phyloP scores from a whole-genome alignment of 768 basidiomycete genomes.

The Russula sp. region DNA sequence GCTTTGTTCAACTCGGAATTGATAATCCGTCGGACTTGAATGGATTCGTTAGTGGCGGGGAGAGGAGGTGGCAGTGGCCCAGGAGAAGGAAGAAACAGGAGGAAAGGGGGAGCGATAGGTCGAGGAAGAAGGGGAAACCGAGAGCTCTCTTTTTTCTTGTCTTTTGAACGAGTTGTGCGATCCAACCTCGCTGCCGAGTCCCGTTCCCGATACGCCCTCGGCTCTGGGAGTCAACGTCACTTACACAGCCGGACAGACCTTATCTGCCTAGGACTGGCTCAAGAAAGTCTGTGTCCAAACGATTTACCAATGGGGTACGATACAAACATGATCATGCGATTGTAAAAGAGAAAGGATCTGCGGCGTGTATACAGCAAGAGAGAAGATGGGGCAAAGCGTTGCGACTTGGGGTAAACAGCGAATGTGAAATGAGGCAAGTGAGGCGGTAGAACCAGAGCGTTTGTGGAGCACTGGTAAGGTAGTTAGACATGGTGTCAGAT shows the following conservation, averaged over 20 bases:
- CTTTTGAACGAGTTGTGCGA: not conserved
- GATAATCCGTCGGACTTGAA: not conserved
- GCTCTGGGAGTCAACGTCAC: not conserved
- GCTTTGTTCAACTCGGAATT: too few relatives aligned
- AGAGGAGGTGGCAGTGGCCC: not conserved
- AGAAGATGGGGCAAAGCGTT: not conserved
- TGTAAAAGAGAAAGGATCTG: constrained; percentile 11
- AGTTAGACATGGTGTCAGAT: constrained; percentile 11
- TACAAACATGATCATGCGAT: constrained; percentile 15
- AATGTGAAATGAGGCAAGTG: constrained; percentile 2
- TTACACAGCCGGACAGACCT: not conserved
- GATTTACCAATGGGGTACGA: constrained; percentile 3
- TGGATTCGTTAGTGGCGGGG: not conserved
- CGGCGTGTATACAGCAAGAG: constrained; percentile 6
- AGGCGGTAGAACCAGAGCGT: not conserved
- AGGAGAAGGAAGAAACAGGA: not conserved
- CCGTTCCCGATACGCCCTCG: not conserved
- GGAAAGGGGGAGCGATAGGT: not conserved
- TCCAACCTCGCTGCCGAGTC: not conserved
- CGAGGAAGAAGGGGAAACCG: too few relatives aligned
- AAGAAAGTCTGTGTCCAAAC: not conserved
- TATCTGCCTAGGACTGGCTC: not conserved
- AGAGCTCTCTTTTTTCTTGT: not conserved
- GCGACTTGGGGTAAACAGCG: not conserved
- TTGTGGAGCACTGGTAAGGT: not conserved